A percentile compares a stretch with the other conserved stretches of the same genome.
Evolutionary conservation across 2,329 filamentous ascomycete genomes (phyloP).

Genomic region (Penicillium griseofulvum): DNA sequence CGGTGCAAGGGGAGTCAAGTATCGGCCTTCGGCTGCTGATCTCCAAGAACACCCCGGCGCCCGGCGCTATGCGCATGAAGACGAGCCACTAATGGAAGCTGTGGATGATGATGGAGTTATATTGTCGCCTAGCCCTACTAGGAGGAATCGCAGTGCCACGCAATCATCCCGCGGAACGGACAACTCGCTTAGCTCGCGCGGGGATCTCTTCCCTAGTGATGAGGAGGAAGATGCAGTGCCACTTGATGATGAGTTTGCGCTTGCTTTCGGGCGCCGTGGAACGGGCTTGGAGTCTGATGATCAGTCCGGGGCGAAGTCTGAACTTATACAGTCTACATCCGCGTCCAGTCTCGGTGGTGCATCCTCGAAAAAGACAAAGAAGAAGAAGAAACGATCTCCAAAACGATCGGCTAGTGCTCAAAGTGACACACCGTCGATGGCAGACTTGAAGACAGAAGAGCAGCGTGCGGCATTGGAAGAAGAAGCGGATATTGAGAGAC

Average conservation of each 20-base stretch:
- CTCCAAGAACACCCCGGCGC: constrained; percentile 78
- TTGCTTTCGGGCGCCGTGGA: constrained; percentile 72
- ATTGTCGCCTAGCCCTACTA: constrained; percentile 15
- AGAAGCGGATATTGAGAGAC: constrained; percentile 54
- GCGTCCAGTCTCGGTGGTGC: constrained; percentile 46
- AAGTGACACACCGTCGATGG: constrained; percentile 48
- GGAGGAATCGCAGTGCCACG: constrained; percentile 70
- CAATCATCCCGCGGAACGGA: constrained; percentile 75
- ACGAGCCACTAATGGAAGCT: constrained; percentile 69
- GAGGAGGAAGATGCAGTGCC: constrained; percentile 93
- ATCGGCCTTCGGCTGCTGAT: constrained; percentile 87
- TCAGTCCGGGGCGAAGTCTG: constrained; percentile 63
- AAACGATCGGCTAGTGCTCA: constrained; percentile 31
- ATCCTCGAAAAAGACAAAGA: constrained; percentile 47
- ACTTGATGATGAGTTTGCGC: constrained; percentile 86
- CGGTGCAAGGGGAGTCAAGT: constrained; percentile 73
- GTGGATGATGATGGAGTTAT: constrained; percentile 46
- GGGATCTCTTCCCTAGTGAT: constrained; percentile 88
- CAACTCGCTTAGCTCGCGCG: constrained; percentile 81
- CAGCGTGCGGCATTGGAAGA: constrained; percentile 54
- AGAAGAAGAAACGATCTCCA: constrained; percentile 31
- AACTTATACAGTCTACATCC: constrained; percentile 41
- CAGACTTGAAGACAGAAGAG: constrained; percentile 59
- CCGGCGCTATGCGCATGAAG: constrained; percentile 53
- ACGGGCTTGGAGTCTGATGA: constrained; percentile 62